Base-by-base conservation (phyloP, 768 basidiomycete species). In the Suillus occidentalis region DNA sequence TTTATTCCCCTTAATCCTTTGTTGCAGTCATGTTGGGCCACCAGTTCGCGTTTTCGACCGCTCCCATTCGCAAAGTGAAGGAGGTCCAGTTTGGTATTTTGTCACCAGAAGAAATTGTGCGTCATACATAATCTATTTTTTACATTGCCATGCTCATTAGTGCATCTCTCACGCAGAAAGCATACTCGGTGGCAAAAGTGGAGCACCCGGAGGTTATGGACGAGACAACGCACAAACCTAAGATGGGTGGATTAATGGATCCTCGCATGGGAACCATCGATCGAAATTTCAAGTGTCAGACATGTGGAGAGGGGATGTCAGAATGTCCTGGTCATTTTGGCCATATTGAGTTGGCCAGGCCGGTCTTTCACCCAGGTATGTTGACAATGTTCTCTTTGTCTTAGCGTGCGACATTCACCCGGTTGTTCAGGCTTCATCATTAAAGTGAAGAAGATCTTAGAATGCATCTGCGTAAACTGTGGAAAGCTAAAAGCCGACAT, bases 321-420 rank as follows among this genome's bases (percentile, higher is more conserved):
- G 97, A 99, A 76, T 99, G 97, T 81, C 96, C 97, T 34, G 97
- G 97, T 60, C 97, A 99, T 78, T 99, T 99, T 81, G 97, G 97
- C 63, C 96, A 99, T 76, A 94, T 99, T 73, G 97, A 99, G 80
- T 82, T 99, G 73, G 94, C 94, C 52, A 84, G 95, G 71, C 95
- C 97, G n/a, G 94, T 97, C 40, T 99, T 95, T 74, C 97, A 99
- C 78, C 91, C 94, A 78, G 95, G 94, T 94, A 78, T 67, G 89
- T 84, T 31, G 12, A 31, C 9, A 62, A 7, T 50, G 6, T 25
- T 57, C 10, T 64, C 61, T n/a, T 14, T 50, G 47, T 62, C 40
- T 59, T 28, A 28, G 10, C 18, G 36, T 65, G 25, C 16, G 59
- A 39, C 22, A 62, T 56, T 78, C n/a, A 36, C 37, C 28, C 9